These are phyloP conservation scores for Dalechampia spathulata DNA, from an alignment of 441 rosid genomes.

Conservation along the genomic window DNA sequence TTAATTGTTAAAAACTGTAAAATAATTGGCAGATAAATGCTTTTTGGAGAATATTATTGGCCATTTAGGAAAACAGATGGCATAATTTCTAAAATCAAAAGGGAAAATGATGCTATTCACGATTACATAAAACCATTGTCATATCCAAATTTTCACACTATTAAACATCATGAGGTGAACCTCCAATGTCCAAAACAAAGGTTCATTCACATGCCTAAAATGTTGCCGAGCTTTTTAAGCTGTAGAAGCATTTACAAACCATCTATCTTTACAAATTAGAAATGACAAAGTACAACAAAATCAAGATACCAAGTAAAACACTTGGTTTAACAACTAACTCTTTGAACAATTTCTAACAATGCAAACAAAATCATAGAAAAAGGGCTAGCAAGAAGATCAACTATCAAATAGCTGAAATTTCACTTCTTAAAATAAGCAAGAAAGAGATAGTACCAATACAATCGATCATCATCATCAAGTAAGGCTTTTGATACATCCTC, in stretches of 20 bases:
- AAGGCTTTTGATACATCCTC: conserved; percentile 21
- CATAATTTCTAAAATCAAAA: not conserved
- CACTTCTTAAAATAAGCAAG: conserved; percentile 12
- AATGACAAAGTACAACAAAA: not conserved
- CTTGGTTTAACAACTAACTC: conserved; percentile 13
- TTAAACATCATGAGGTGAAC: too few relatives aligned
- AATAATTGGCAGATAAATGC: not conserved
- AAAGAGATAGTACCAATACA: conserved; percentile 37
- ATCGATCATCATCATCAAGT: conserved; percentile 47
- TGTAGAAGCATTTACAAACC: not conserved
- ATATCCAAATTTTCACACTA: not conserved
- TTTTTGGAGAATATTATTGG: not conserved
- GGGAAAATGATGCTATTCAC: not conserved
- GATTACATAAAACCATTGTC: not conserved
- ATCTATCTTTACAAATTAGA: not conserved
- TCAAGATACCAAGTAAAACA: conserved; percentile 3
- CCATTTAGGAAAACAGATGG: not conserved
- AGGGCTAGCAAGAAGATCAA: not conserved
- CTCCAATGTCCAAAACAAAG: too few relatives aligned
- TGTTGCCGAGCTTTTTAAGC: not conserved
- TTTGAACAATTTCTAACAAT: conserved; percentile 19
- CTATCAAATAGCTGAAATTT: conserved; percentile 13
- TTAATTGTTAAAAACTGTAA: not conserved
- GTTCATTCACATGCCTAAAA: not conserved
- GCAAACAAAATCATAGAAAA: not conserved